Base-by-base conservation (phyloP, 2,329 filamentous ascomycete genomes). In the Alternaria postmessia region DNA sequence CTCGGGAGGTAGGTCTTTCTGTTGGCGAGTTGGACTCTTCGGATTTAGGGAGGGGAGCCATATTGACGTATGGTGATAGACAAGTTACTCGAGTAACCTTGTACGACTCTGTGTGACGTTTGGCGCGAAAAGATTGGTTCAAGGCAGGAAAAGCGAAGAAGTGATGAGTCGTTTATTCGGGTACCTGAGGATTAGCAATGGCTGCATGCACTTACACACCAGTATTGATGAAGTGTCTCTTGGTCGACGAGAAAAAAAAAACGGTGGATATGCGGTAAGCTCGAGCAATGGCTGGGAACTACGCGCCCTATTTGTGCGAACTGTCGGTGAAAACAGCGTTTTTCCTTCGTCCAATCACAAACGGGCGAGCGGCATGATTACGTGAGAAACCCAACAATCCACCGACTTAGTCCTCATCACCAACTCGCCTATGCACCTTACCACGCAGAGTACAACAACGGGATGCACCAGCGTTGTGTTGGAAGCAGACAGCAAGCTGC, bases 1-100 rank as follows among this genome's bases (percentile, higher is more conserved):
- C 75, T 65, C 74, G 72, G 55, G 73, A 66, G 7, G 65, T 36
- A 51, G 64, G 59, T 52, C 73, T 64, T 47, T 74, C 69, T 7
- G 38, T 47, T 11, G 61, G 54, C 46, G 53, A 38, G 32, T 39
- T 51, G 39, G 66, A 63, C 49, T 53, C 48, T 58, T 73, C 70
- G 53, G 65, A 49, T 46, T 70, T 62, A 41, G 71, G 57, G 30
- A 73, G 57, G 43, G 65, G 68, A 52, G 68, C 65, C 69, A 72
- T 72, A 7, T 43, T 61, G 54, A 51, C 39, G 51, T 20, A 39
- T 43, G 39, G 30, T n/a, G 30, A 44, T 28, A 36, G 38, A 41
- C 52, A 41, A 44, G 22, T 39, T 53, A 30, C 41, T 55, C 14
- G 22, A 39, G 22, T 7, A 38, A 26, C 22, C 42, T 38, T 42